Percentiles rank a stretch among this genome's conserved stretches.
Evolutionary conservation across 2,329 filamentous ascomycete species (phyloP).

Genomic region (Hypomyces perniciosus): DNA sequence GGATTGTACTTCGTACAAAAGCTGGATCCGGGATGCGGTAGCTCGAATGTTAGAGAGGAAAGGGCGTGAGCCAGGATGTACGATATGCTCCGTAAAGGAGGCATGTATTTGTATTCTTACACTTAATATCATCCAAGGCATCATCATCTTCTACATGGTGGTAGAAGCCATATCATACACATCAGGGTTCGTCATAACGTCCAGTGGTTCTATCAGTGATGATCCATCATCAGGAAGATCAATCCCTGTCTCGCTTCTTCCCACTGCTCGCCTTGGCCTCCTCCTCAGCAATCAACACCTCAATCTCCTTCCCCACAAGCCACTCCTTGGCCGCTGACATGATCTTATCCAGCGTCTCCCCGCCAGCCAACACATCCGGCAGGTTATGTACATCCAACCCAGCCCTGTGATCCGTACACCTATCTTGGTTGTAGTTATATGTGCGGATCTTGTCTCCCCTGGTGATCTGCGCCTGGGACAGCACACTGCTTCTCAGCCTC

Average conservation of each 20-base stretch:
- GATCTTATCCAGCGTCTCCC: conserved; percentile 62
- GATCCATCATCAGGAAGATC: neutral
- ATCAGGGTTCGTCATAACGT: neutral
- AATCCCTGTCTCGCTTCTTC: neutral
- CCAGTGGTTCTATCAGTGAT: neutral
- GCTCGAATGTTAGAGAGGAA: neutral
- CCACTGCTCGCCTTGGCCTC: conserved; percentile 30
- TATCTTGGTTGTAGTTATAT: conserved; percentile 71
- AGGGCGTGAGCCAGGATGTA: neutral
- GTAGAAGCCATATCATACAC: conserved; percentile 1
- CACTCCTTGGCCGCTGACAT: conserved; percentile 74
- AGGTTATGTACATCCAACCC: conserved; percentile 75
- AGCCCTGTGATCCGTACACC: conserved; percentile 84
- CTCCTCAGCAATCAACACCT: conserved; percentile 62
- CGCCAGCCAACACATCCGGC: conserved; percentile 71
- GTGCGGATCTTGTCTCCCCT: conserved; percentile 91
- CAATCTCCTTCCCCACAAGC: conserved; percentile 69
- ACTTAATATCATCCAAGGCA: neutral
- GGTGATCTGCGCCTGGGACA: conserved; percentile 76
- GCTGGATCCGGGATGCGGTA: neutral
- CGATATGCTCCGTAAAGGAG: neutral
- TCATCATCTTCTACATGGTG: neutral
- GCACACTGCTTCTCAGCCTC: conserved; percentile 67
- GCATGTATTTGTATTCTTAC: conserved; percentile 3
- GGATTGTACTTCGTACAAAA: too few relatives aligned